phyloP scores from a whole-genome alignment of 2,329 filamentous ascomycete species.

The Furcasterigmium furcatum region DNA sequence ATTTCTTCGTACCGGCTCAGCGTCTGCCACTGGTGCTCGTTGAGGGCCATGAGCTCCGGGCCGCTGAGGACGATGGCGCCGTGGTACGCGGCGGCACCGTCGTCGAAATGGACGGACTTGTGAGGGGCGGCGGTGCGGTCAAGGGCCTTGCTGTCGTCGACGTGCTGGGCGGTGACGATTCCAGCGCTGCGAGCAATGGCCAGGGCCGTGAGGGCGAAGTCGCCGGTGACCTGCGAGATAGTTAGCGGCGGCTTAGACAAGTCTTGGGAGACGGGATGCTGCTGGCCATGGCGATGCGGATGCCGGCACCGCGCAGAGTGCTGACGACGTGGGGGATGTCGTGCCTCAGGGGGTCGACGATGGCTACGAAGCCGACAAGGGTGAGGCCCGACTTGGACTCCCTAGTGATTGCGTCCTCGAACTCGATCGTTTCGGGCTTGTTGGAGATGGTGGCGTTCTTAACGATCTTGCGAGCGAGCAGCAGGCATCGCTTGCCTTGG shows the following conservation, averaged over 20 bases:
- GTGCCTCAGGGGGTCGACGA: constrained; percentile 74
- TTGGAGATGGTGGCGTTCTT: constrained; percentile 22
- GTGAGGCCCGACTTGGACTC: constrained; percentile 56
- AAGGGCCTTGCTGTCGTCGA: constrained; percentile 55
- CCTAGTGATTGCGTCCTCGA: constrained; percentile 55
- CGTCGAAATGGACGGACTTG: constrained; percentile 12
- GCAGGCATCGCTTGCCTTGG: constrained; percentile 64
- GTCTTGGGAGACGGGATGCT: not conserved
- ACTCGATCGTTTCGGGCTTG: constrained; percentile 3
- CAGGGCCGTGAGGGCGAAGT: constrained; percentile 71
- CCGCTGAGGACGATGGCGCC: constrained; percentile 62
- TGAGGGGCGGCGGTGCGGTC: constrained; percentile 28
- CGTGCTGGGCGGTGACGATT: constrained; percentile 56
- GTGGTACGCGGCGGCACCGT: constrained; percentile 19
- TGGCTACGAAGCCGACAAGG: constrained; percentile 71
- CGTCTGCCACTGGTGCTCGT: constrained; percentile 65
- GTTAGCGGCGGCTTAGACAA: too few relatives aligned
- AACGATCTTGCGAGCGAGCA: constrained; percentile 62
- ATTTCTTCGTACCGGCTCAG: constrained; percentile 67
- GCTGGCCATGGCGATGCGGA: constrained; percentile 72
- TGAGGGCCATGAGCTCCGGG: constrained; percentile 62
- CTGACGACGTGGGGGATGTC: constrained; percentile 67
- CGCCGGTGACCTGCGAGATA: constrained; percentile 74
- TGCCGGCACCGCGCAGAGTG: constrained; percentile 66
- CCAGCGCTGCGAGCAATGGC: constrained; percentile 72